phyloP scores from a whole-genome alignment of 1,284 basidiomycete species.

The Ustilago tritici region DNA sequence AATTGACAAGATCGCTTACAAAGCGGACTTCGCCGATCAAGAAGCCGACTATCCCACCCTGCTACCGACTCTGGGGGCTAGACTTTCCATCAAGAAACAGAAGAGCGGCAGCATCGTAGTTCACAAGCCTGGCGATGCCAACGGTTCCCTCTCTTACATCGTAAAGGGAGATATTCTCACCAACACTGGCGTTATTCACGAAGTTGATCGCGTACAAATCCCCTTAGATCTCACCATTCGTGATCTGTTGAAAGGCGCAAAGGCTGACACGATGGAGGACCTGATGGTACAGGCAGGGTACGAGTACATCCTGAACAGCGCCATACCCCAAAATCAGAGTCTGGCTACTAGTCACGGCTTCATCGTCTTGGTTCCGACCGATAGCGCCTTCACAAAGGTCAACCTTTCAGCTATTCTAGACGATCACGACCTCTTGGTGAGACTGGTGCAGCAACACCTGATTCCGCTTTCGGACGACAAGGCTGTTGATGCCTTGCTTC shows the following conservation, averaged over 20 bases:
- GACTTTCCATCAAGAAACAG: slow-evolving; percentile 36
- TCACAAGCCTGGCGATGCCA: slow-evolving; percentile 21
- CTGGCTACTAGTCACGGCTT: slow-evolving; percentile 15
- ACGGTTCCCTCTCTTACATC: slow-evolving; percentile 52
- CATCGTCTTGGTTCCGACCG: slow-evolving; percentile 83
- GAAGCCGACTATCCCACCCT: slow-evolving; percentile 64
- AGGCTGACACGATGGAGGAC: slow-evolving; percentile 82
- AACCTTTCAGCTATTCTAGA: slow-evolving; percentile 83
- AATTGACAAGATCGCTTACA: slow-evolving; percentile 82
- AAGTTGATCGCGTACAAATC: slow-evolving; percentile 84
- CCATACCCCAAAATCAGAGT: slow-evolving; percentile 59
- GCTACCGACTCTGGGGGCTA: slow-evolving; percentile 37
- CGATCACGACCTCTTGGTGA: slow-evolving; percentile 73
- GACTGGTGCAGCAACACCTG: slow-evolving; percentile 88
- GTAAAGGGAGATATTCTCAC: slow-evolving; percentile 78
- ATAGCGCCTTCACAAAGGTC: slow-evolving; percentile 88
- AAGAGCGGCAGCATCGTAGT: slow-evolving; percentile 52
- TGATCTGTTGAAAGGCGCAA: slow-evolving; percentile 88
- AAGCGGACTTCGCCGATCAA: slow-evolving; percentile 73
- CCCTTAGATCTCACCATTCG: slow-evolving; percentile 84
- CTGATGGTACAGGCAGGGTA: slow-evolving; percentile 75
- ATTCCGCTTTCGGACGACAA: slow-evolving; percentile 74
- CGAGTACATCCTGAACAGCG: slow-evolving; percentile 89
- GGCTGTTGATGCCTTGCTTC: slow-evolving; percentile 30
- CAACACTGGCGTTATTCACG: slow-evolving; percentile 89